Base-by-base conservation (phyloP, 805 yeast species). In the Saccharomycopsis vini region DNA sequence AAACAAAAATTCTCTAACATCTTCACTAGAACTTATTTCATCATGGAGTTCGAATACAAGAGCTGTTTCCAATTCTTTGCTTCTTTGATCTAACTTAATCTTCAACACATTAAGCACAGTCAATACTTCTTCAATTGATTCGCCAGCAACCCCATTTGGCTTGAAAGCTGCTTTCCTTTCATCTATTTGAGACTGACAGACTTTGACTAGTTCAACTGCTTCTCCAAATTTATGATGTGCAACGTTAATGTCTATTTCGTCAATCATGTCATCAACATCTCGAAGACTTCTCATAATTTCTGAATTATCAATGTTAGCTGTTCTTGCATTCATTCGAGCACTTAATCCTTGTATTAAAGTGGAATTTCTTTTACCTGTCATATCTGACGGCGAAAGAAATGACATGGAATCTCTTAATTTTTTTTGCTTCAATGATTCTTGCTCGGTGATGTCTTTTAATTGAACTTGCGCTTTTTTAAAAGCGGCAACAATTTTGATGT, bases 161-260 rank as follows among this genome's bases (percentile, higher is more conserved):
- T 20, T 35, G 12, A 24, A 22, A 44, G 43, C 29, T 43, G 42
- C 45, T 41, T 28, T 40, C 50, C 56, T 33, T 31, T 41, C 30
- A 18, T 40, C 43, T 43, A 56, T 53, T 40, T 41, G 35, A 32
- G 41, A 42, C 46, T 45, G 23, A 43, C 49, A 29, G 22, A 40
- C 44, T 40, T 45, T 50, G 36, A 43, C 54, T 32, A 57, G 47
- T 3, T 59, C 64, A 3, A 69, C 69, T 0, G 77, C 69, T 15
- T 59, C 63, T 36, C 63, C 54, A 59, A 71, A 80, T 44, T 71
- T 68, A 42, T 74, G 71, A 53, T 81, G 79, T 9, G 85, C 80
- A 21, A 82, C 67, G 43, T 68, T 68, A 12, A 80, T 75, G 56
- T 84, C 92, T 34, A 81, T 68, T 44, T 81, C 86, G 54, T 82